Conservation (phyloP, 176 grass and related monocot genomes). For the Carex littledalei region DNA sequence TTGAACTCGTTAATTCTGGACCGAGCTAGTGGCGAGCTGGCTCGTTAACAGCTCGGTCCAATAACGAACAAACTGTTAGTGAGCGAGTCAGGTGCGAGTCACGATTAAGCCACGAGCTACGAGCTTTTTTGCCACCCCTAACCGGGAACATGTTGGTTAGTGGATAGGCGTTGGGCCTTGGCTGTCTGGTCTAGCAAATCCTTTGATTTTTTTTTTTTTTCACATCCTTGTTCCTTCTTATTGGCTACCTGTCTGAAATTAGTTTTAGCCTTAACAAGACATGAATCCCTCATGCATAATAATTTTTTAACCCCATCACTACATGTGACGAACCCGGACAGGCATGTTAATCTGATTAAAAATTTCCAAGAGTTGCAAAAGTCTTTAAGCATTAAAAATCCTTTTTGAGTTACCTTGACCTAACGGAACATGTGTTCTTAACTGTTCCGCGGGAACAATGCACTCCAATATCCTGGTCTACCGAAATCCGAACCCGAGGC, state of each 20-base stretch:
- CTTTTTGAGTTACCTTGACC: background rate
- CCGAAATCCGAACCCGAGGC: slow-evolving; percentile 13
- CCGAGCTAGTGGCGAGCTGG: too few species aligned
- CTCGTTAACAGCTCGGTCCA: too few species aligned
- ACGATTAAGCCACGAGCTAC: too few species aligned
- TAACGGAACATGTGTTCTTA: background rate
- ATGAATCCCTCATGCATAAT: background rate
- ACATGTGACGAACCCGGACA: background rate
- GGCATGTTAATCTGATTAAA: background rate
- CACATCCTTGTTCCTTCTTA: background rate
- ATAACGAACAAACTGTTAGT: too few species aligned
- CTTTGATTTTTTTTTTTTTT: background rate
- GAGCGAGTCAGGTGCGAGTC: too few species aligned
- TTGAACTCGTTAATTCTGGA: too few species aligned
- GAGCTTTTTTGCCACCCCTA: too few species aligned
- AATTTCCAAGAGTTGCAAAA: background rate
- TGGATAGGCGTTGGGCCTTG: background rate
- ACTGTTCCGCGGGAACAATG: background rate
- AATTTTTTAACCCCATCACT: background rate
- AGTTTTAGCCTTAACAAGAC: background rate
- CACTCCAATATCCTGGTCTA: background rate
- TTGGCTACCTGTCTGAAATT: background rate
- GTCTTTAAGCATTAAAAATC: background rate
- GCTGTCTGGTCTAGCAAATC: background rate
- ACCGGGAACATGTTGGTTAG: background rate